These are phyloP conservation scores for Colletotrichum tropicale DNA, from an alignment of 2,329 filamentous ascomycete genomes.

Conservation along the genomic window DNA sequence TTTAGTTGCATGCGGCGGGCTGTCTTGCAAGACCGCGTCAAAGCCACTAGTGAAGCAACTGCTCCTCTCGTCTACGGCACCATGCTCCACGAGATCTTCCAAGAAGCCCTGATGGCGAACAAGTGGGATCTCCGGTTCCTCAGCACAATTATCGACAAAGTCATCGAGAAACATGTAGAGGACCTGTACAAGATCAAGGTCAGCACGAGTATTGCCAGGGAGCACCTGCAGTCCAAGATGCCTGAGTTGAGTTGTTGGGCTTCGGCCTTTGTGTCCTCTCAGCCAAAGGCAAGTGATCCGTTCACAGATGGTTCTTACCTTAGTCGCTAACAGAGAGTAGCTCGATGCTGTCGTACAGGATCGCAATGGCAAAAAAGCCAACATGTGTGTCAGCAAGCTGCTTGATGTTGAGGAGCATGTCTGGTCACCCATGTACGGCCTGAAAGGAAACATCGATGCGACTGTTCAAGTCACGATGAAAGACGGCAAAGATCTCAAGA, in stretches of 20 bases:
- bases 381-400: slow-evolving; percentile 88
- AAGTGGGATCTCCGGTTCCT: slow-evolving; percentile 78
- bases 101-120: slow-evolving; percentile 85
- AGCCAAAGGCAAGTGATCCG: slow-evolving; percentile 62
- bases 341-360: slow-evolving; percentile 13
- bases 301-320: neutral
- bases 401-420: slow-evolving; percentile 97
- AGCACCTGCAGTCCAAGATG: slow-evolving; percentile 84
- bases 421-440: slow-evolving; percentile 96
- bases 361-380: slow-evolving; percentile 56
- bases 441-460: slow-evolving; percentile 98
- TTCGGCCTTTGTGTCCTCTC: slow-evolving; percentile 73
- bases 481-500: slow-evolving; percentile 69
- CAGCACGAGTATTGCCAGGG: slow-evolving; percentile 71
- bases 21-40: slow-evolving; percentile 93
- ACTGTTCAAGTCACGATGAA: slow-evolving; percentile 88
- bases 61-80: slow-evolving; percentile 89
- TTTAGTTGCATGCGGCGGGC: slow-evolving; percentile 90
- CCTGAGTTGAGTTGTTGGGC: slow-evolving; percentile 85
- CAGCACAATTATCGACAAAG: slow-evolving; percentile 66
- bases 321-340: slow-evolving; percentile 30
- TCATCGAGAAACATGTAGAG: slow-evolving; percentile 81
- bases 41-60: slow-evolving; percentile 82
- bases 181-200: slow-evolving; percentile 89
- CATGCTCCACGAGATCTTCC: slow-evolving; percentile 93